Conservation (phyloP, 192 early-diverging fungal genomes). For the Diversispora epigaea region DNA sequence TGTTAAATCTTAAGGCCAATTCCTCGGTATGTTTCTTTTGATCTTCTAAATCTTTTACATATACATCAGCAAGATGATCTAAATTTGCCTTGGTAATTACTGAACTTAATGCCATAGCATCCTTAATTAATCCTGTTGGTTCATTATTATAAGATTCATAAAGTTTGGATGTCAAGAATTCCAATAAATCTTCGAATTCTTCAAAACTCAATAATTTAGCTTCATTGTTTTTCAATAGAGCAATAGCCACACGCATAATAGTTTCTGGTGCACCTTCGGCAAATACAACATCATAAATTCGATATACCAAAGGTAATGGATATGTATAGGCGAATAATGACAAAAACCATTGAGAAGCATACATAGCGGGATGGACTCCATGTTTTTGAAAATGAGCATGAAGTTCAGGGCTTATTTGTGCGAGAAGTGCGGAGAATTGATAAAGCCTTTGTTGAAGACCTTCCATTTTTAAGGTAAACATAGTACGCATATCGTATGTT, state of each 20-base stretch:
- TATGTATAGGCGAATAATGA: slow-evolving; percentile 96
- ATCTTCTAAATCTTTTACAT: slow-evolving; percentile 50
- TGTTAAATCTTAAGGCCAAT: slow-evolving; percentile 51
- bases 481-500: slow-evolving; percentile 84
- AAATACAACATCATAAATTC: slow-evolving; percentile 91
- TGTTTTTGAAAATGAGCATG: slow-evolving; percentile 72
- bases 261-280: slow-evolving; percentile 89
- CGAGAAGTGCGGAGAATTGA: slow-evolving; percentile 80
- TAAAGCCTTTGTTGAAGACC: slow-evolving; percentile 87
- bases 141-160: slow-evolving; percentile 73
- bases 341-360: slow-evolving; percentile 96
- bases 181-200: slow-evolving; percentile 79
- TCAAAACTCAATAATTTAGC: slow-evolving; percentile 62
- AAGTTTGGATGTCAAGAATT: slow-evolving; percentile 79
- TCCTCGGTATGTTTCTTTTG: slow-evolving; percentile 53
- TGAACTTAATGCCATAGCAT: slow-evolving; percentile 69
- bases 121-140: slow-evolving; percentile 66
- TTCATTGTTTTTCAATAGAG: slow-evolving; percentile 81
- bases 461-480: slow-evolving; percentile 93
- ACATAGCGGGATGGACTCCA: slow-evolving; percentile 83
- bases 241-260: slow-evolving; percentile 83
- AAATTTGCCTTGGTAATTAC: slow-evolving; percentile 70
- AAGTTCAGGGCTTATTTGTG: slow-evolving; percentile 73
- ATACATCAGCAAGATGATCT: slow-evolving; percentile 65
- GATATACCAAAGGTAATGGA: slow-evolving; percentile 83